Percentiles rank a stretch among this genome's conserved stretches.
Evolutionary conservation across 1,284 basidiomycete species (phyloP).

Genomic region (Erythrobasidium hasegawianum): DNA sequence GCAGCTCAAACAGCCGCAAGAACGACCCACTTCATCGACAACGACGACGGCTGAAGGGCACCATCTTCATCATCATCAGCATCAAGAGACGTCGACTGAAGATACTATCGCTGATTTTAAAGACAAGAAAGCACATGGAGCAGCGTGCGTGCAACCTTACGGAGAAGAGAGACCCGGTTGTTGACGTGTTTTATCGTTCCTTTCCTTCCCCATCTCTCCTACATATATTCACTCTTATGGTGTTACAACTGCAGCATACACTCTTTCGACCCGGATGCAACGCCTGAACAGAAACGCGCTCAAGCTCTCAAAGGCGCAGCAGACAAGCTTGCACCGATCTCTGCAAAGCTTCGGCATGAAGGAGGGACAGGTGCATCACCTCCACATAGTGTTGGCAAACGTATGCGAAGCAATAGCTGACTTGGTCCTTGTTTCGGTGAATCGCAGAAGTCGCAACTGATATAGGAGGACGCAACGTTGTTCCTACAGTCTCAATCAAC

Average conservation of each 20-base stretch:
- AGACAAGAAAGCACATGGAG: constrained; percentile 17
- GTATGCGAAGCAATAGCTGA: too few species aligned
- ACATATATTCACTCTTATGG: not conserved
- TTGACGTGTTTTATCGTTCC: not conserved
- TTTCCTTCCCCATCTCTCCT: not conserved
- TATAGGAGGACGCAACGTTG: constrained; percentile 56
- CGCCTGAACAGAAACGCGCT: constrained; percentile 71
- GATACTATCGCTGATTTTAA: constrained; percentile 6
- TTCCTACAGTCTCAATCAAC: constrained; percentile 67
- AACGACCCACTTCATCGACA: too few species aligned
- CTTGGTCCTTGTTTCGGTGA: too few species aligned
- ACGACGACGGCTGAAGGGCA: too few species aligned
- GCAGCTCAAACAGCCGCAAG: too few species aligned
- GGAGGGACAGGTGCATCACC: constrained; percentile 54
- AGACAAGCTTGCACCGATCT: constrained; percentile 57
- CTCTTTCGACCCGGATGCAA: constrained; percentile 69
- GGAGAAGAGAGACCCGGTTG: not conserved
- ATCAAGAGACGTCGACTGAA: constrained; percentile 2
- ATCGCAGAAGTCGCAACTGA: constrained; percentile 63
- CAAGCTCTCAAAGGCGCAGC: constrained; percentile 56
- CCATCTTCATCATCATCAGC: too few species aligned
- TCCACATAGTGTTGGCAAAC: not conserved
- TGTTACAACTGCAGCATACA: constrained; percentile 54
- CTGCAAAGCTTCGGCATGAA: constrained; percentile 41
- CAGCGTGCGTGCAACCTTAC: constrained; percentile 13